Evolutionary conservation across 441 rosid genomes (phyloP), one percentile per base, ranked within the genome.

Genomic region (Melastoma candidum): DNA sequence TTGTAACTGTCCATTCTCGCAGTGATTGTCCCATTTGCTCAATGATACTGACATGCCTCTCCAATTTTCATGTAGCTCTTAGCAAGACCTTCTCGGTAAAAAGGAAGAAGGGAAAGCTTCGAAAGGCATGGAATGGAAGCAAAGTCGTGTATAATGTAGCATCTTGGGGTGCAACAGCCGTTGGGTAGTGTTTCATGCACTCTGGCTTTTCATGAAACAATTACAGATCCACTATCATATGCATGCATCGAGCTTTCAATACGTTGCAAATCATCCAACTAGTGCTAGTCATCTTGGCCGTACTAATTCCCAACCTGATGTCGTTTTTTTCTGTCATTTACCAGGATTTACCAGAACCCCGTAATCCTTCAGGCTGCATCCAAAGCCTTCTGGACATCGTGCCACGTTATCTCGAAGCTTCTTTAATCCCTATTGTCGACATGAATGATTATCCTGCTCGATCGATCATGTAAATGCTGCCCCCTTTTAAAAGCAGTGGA

Each of bases 121-220:
- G 82, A 14, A 92, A 80, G 79, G 98, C 94, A n/a, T 92, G 94
- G 98, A 96, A 92, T 26, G 98, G 98, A 71, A 92, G 98, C 74
- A 88, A 82, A 74, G 89, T 92, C 49, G 49, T 84, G 39, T 87
- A 92, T 68, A 87, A 92, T 27, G 89, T 85, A 41, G 98, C 95
- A 44, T 92, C 98, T 14, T 92, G 98, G 98, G 95, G 96, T 2
- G 96, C 95, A 66, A 92, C 96, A 59, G 96, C 89, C 1, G 74
- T 85, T 26, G 96, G 98, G 98, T 85, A 75, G 43, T 4, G 8
- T 7, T 36, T 36, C 43, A 4, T 46, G 77, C 32, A 46, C 39
- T 50, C 53, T 50, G 25, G 26, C 12, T 48, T 44, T 41, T 50
- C 26, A 11, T 44, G 8, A 41, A 24, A 44, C 49, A 13, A 10